Base-by-base conservation (phyloP, 345 rosid species). In the Linum usitatissimum region DNA sequence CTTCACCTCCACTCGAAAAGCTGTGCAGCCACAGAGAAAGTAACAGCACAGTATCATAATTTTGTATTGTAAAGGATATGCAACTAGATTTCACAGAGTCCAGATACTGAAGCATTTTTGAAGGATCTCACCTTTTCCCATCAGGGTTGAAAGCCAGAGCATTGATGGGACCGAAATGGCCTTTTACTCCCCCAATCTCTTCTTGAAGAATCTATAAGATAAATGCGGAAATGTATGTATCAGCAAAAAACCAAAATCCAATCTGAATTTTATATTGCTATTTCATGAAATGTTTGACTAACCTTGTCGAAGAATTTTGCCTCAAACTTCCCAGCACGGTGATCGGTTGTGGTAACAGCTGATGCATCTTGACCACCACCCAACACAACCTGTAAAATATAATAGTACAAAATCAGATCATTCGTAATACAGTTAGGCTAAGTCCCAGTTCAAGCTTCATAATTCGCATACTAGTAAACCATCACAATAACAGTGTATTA, bases 351-450 rank as follows among this genome's bases (percentile, higher is more conserved):
- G 5, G 99, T 93, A 59, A 93, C 95, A 59, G 99, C 76, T 54
- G 97, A 90, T 59, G 99, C 92, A 73, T 90, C 95, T 70, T 90
- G 99, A 74, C 99, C 99, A 75, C 99, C 97, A 75, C 99, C 97
- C 77, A 93, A 90, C 61, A 93, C 95, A 75, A 90, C 96, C 99
- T 93, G 70, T 12, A 57, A 2, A 53, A 62, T 30, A 75, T 58
- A 64, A 49, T 30, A 45, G 1, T 9, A 30, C 39, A 10, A 49
- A 66, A 55, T 39, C 54, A 64, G 34, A 20, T n/a, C 0, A 13
- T 13, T 18, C 18, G 23, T 23, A 49, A 36, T 14, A 15, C 30
- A 10, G 21, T 19, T 36, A 14, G 10, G 28, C 18, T 14, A 5
- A 39, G 54, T 6, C 28, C 18, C 54, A 38, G 13, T 17, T 18